phyloP scores from a whole-genome alignment of 208 protist species.

The Leishmania braziliensis region DNA sequence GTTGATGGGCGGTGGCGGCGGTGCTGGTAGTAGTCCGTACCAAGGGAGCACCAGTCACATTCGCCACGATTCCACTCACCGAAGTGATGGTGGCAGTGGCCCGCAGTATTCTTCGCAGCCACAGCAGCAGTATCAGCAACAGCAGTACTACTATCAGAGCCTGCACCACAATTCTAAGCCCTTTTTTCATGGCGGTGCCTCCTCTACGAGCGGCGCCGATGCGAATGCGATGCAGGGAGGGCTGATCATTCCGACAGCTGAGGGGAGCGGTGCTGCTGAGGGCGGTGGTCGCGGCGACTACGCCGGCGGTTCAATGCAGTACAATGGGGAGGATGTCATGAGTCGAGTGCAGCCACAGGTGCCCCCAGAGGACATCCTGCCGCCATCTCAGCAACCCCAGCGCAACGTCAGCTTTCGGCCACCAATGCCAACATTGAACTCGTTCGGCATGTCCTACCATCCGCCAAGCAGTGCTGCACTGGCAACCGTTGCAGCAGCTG shows the following conservation, averaged over 20 bases:
- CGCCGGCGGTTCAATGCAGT: background rate
- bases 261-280: background rate
- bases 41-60: background rate
- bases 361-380: background rate
- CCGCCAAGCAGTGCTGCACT: background rate
- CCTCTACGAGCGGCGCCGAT: background rate
- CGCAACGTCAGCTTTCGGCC: slow-evolving; percentile 1
- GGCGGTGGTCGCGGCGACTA: background rate
- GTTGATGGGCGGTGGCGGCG: background rate
- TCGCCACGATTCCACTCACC: background rate
- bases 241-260: background rate
- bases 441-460: background rate
- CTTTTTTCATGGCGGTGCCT: background rate
- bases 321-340: background rate
- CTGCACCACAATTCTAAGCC: background rate
- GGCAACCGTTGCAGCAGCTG: background rate
- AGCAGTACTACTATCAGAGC: slow-evolving; percentile 1
- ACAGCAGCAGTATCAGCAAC: slow-evolving; percentile 8
- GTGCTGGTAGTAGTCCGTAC: background rate
- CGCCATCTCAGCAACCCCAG: background rate
- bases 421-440: background rate
- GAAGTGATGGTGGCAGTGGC: background rate
- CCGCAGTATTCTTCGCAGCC: background rate
- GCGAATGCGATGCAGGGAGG: background rate
- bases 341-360: background rate